Percentiles rank a stretch among this genome's conserved stretches.
These are phyloP conservation scores for Argentina anserina DNA, from an alignment of 306 rosid genomes.

Conservation along the genomic window DNA sequence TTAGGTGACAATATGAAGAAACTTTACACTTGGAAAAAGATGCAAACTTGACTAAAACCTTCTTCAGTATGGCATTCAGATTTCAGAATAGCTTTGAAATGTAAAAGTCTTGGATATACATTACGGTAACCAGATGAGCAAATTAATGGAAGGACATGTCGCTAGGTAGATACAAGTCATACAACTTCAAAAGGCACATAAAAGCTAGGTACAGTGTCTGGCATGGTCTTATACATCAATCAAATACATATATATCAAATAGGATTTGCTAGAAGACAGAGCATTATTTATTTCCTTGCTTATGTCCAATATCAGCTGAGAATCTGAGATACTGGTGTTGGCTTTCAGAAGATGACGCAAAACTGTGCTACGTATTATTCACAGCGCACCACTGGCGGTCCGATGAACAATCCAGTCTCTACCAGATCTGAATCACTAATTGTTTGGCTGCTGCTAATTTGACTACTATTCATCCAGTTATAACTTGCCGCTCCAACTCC, in stretches of 20 bases:
- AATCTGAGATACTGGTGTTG: neutral
- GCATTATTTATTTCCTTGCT: neutral
- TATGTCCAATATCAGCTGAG: neutral
- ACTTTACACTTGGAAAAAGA: neutral
- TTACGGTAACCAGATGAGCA: neutral
- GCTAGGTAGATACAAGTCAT: no score
- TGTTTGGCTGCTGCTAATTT: constrained; percentile 8
- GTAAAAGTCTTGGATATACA: neutral
- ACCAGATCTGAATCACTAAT: constrained; percentile 18
- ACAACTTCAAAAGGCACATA: neutral
- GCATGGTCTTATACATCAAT: neutral
- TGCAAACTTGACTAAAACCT: neutral
- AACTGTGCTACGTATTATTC: neutral
- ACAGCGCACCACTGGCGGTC: constrained; percentile 39
- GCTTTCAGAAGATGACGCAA: neutral
- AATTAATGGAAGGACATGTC: no score
- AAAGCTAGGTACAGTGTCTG: neutral
- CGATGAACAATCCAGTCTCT: constrained; percentile 48
- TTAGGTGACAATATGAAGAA: neutral
- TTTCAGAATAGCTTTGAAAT: neutral
- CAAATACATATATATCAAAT: neutral
- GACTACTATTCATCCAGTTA: constrained; percentile 6
- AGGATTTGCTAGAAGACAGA: neutral
- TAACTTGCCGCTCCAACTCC: neutral
- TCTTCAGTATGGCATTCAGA: neutral